A percentile compares a stretch with the other conserved stretches of the same genome.
These are phyloP conservation scores for Ettlia oleoabundans DNA, from an alignment of 139 green algal species.

Conservation along the genomic window DNA sequence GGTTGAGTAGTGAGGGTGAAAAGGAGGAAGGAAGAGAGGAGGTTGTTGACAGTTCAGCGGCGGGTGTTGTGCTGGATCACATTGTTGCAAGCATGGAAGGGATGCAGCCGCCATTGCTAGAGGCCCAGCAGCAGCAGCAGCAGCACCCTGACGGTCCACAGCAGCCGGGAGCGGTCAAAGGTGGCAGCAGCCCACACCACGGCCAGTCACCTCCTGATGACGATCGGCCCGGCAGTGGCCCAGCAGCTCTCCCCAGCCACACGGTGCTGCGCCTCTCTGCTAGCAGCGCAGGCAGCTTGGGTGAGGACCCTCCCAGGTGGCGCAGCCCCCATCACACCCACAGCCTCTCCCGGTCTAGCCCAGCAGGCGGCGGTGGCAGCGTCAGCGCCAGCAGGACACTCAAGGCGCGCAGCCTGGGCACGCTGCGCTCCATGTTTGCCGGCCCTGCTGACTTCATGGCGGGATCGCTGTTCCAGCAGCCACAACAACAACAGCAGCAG, in stretches of 20 bases:
- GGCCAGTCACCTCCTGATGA: no score
- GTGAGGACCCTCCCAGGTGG: no score
- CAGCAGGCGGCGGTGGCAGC: not conserved
- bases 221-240: no score
- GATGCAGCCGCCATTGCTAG: no score
- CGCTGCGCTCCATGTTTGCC: constrained; percentile 6
- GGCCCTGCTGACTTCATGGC: constrained; percentile 15
- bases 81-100: not conserved
- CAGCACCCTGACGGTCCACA: not conserved
- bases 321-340: not conserved
- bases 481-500: not conserved
- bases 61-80: not conserved
- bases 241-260: no score
- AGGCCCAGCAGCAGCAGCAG: not conserved
- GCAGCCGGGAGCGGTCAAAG: no score
- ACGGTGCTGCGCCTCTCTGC: no score
- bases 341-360: not conserved
- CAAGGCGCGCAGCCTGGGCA: not conserved
- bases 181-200: no score
- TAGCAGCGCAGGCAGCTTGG: no score
- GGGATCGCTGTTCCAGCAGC: not conserved
- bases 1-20: no score
- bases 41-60: not conserved
- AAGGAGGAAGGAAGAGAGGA: no score
- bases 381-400: not conserved